Percentiles rank a stretch among this genome's conserved stretches.
Conservation (phyloP, 208 protist genomes). For the Trichomonas tenax region DNA sequence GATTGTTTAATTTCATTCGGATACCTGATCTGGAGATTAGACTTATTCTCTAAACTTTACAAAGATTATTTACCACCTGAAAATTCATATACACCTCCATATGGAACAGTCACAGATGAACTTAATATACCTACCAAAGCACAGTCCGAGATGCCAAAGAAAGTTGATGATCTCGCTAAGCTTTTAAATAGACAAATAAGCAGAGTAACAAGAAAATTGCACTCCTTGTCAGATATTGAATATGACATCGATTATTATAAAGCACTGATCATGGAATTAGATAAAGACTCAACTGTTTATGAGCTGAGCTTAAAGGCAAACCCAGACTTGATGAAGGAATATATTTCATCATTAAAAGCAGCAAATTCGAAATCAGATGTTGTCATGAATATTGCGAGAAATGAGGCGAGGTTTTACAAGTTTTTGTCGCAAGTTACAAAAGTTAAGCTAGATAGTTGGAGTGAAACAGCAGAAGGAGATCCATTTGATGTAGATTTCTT, state of each 20-base stretch:
- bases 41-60: not conserved
- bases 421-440: not conserved
- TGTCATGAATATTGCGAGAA: not conserved
- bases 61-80: not conserved
- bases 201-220: not conserved
- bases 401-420: not conserved
- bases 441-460: not conserved
- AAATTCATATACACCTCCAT: not conserved
- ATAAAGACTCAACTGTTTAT: not conserved
- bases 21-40: not conserved
- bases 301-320: not conserved
- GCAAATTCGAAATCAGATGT: not conserved
- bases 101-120: not conserved
- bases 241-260: not conserved
- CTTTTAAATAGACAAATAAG: not conserved
- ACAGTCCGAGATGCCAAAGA: not conserved
- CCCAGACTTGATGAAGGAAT: not conserved
- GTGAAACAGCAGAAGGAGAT: not conserved
- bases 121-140: not conserved
- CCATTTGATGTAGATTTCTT: not conserved
- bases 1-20: not conserved
- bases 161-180: not conserved
- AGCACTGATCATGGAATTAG: not conserved
- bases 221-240: not conserved
- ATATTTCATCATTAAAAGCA: not conserved